These are phyloP conservation scores for Citrus unshiu DNA, from an alignment of 345 rosid species.

Conservation along the genomic window DNA sequence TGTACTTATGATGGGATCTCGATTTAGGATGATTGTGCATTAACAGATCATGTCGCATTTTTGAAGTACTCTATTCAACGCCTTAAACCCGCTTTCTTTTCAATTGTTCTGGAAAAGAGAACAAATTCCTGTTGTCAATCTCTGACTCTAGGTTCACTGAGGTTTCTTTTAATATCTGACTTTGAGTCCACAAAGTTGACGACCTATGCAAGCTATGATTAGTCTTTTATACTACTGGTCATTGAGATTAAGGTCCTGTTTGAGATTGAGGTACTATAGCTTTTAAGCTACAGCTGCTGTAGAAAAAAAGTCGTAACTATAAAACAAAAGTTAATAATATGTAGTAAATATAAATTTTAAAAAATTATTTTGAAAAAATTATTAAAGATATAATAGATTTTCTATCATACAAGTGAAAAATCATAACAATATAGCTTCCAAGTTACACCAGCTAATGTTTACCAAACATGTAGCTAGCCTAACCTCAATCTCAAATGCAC, in stretches of 20 bases:
- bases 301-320: too few species aligned
- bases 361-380: too few species aligned
- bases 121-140: neutral
- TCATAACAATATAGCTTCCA: too few species aligned
- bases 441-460: too few species aligned
- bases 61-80: neutral
- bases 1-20: neutral
- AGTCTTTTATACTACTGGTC: neutral
- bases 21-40: neutral
- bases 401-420: too few species aligned
- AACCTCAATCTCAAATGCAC: too few species aligned
- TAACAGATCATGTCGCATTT: neutral
- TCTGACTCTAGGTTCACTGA: neutral
- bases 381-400: too few species aligned
- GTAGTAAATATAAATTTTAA: too few species aligned
- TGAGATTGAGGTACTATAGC: too few species aligned
- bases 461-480: too few species aligned
- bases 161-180: neutral
- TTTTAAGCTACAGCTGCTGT: too few species aligned
- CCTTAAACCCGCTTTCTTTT: neutral
- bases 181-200: neutral
- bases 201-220: neutral
- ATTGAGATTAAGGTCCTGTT: neutral
- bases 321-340: too few species aligned
- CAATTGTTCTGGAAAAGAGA: neutral